Conservation (phyloP, 805 yeast species). For the Jamesozyma lodderae region DNA sequence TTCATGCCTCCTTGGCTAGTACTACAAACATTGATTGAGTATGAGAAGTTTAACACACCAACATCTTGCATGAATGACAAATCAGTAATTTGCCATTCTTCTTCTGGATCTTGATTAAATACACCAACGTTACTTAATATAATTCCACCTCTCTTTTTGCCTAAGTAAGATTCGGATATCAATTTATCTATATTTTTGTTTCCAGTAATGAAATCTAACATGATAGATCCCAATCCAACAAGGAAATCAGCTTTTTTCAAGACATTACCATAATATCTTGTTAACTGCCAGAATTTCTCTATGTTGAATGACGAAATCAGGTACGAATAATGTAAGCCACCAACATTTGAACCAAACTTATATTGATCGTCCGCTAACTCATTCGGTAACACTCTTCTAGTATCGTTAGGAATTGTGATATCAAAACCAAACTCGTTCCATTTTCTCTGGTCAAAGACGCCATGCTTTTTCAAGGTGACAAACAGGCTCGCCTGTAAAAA, state of each 20-base stretch:
- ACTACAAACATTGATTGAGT: conserved; percentile 14
- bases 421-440: conserved; percentile 18
- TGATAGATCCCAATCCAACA: conserved; percentile 17
- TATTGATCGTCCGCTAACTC: conserved; percentile 11
- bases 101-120: conserved; percentile 2
- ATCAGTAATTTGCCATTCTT: conserved; percentile 9
- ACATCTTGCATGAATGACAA: conserved; percentile 19
- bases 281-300: conserved; percentile 16
- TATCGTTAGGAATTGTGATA: conserved; percentile 18
- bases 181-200: conserved; percentile 16
- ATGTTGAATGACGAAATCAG: conserved; percentile 14
- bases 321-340: conserved; percentile 21
- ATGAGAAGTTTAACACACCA: conserved; percentile 17
- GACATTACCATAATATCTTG: conserved; percentile 14
- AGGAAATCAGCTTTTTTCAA: conserved; percentile 12
- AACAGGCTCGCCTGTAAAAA: conserved; percentile 20
- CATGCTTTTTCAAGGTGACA: conserved; percentile 13
- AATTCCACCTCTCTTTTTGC: conserved; percentile 17
- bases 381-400: conserved; percentile 13
- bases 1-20: conserved; percentile 20
- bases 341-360: conserved; percentile 22
- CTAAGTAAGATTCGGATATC: conserved; percentile 11
- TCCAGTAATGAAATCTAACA: conserved; percentile 12
- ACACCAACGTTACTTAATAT: conserved; percentile 23
- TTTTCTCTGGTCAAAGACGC: conserved; percentile 11